A percentile compares a stretch with the other conserved stretches of the same genome.
Conservation (phyloP, 306 rosid species). For the Ochetophila trinervis region DNA sequence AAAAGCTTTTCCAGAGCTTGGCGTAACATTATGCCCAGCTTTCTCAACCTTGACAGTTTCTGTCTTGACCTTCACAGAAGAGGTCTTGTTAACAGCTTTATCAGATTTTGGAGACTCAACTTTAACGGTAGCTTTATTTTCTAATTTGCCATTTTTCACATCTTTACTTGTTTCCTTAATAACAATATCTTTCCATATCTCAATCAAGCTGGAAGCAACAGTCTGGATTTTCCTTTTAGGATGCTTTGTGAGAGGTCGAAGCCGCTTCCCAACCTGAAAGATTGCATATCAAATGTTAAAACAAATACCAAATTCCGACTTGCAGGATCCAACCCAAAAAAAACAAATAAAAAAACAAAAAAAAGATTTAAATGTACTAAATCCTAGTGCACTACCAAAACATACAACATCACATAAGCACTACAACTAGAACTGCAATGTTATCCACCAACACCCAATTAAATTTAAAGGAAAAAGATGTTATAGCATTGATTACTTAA, state of each 20-base stretch:
- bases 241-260: constrained; percentile 78
- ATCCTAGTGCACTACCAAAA: not conserved
- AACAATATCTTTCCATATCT: constrained; percentile 79
- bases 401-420: not conserved
- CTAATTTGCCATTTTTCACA: constrained; percentile 48
- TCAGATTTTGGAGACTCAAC: constrained; percentile 47
- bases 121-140: constrained; percentile 34
- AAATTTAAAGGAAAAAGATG: not conserved
- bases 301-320: constrained; percentile 6
- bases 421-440: not conserved
- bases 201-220: constrained; percentile 65
- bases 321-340: not conserved
- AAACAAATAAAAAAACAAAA: no score
- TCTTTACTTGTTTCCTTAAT: constrained; percentile 72
- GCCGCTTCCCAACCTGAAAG: constrained; percentile 85
- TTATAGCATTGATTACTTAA: not conserved
- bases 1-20: constrained; percentile 37
- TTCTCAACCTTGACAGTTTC: constrained; percentile 60
- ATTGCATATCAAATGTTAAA: constrained; percentile 2
- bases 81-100: constrained; percentile 58
- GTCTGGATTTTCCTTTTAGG: constrained; percentile 70
- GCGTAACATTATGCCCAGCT: constrained; percentile 42
- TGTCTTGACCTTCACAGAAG: constrained; percentile 45
- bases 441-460: not conserved
- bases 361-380: not conserved